These are phyloP conservation scores for Pichia nanzhaoensis DNA, from an alignment of 805 yeast genomes.

Conservation along the genomic window DNA sequence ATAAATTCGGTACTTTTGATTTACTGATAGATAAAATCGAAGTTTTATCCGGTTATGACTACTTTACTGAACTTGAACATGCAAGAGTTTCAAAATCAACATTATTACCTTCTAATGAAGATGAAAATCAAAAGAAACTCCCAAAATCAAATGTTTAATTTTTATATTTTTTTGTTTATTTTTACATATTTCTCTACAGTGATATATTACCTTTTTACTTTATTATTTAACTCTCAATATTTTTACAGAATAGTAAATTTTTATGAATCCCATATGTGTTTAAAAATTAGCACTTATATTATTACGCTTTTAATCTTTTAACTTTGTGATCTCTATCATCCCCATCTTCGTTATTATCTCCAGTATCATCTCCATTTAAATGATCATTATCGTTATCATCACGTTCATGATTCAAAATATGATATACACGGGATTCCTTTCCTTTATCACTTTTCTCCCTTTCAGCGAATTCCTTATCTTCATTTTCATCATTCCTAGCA, in stretches of 20 bases:
- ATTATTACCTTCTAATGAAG: conserved; percentile 5
- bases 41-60: conserved; percentile 53
- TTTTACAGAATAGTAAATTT: too few species aligned
- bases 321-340: background rate
- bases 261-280: too few species aligned
- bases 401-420: background rate
- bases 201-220: too few species aligned
- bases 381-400: background rate
- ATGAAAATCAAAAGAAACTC: background rate
- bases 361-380: background rate
- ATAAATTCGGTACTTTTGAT: conserved; percentile 68
- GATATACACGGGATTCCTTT: background rate
- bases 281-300: too few species aligned
- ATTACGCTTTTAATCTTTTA: too few species aligned
- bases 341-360: background rate
- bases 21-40: conserved; percentile 68
- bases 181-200: background rate
- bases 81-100: conserved; percentile 26
- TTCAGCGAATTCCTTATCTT: background rate
- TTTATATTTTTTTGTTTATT: background rate
- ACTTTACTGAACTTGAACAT: conserved; percentile 34
- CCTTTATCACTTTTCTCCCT: background rate
- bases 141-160: background rate
- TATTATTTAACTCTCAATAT: too few species aligned
- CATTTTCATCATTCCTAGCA: background rate